Evolutionary conservation across 2,329 filamentous ascomycete genomes (phyloP), one percentile per base, ranked within the genome.

Genomic region (Colletotrichum lindemuthianum): DNA sequence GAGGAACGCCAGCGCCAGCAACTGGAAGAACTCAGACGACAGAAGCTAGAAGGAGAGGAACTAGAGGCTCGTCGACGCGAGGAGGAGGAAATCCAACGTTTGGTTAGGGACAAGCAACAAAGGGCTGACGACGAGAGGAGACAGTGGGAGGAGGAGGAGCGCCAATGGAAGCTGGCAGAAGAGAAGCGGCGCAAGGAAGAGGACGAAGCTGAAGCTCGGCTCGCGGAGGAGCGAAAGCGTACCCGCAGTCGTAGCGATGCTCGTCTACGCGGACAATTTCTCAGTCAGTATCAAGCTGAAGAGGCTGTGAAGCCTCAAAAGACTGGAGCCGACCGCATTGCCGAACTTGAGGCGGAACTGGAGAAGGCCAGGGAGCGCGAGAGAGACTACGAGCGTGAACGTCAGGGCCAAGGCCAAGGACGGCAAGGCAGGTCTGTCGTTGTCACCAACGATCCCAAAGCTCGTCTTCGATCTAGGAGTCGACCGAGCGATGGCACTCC

Each of bases 271-370:
- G 93, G 93, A 2, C 93, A 97, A 73, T 94, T 90, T 70, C 84
- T 97, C 54, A 95, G 92, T 72, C 91, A 97, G 73, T 97, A 97
- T 74, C 90, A 92, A 74, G 88, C 90, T 16, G 89, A 92, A 69
- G 88, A 91, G 73, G 76, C 82, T 66, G 72, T 76, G 24, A 67
- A 67, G 34, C 53, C 67, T 4, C 67, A 68, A 24, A 67, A 65
- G 65, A 68, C 67, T 3, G 69, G 60, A 74, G 72, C 70, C 71
- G 70, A 74, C 2, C 60, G 67, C n/a, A 68, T 68, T 77, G 63
- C 73, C 73, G 72, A 97, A 74, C 83, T 98, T 6, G 95, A 98
- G 78, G 83, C 86, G 78, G 81, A 92, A 82, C 75, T 88, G 16
- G 83, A 91, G 80, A 69, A 85, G 72, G 82, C 88, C 68, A 81